Base-by-base conservation (phyloP, 2,329 filamentous ascomycete genomes). In the Aureobasidium sp. region DNA sequence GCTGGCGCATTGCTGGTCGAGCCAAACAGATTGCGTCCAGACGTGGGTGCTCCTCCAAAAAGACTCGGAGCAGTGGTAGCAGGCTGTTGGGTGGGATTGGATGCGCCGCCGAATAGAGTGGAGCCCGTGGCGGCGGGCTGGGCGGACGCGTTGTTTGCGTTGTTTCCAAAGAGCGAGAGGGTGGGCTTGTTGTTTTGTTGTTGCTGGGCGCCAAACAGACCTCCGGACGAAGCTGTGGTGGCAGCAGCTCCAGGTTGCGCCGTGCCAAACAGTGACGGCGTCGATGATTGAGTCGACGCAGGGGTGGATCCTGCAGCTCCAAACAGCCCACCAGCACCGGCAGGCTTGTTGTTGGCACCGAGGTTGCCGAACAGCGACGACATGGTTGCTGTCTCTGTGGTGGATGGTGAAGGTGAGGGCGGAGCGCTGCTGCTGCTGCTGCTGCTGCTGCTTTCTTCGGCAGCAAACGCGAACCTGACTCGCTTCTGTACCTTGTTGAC, bases 181-280 rank as follows among this genome's bases (percentile, higher is more conserved):
- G 23, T 19, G 4, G 46, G 27, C 40, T 50, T 37, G 37, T 27
- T 37, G 13, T 19, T 38, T 6, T 60, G 33, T 23, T 37, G 38
- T 29, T 51, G 45, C n/a, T 25, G 42, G 7, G 19, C 15, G 19
- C 47, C 57, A n/a, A 60, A 60, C n/a, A 46, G 29, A 21, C 57
- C 37, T 51, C 47, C 57, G 45, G 42, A 31, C 5, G 46, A 25
- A 38, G 45, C 31, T 40, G 27, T 35, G 29, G 57, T 29, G 27
- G 6, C 35, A 29, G 27, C 15, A 40, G 55, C 29, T 47, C 43
- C 43, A 46, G 29, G 29, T 19, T 40, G 55, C 33, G 49, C 21
- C 19, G 23, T 27, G 29, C 62, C 63, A 49, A 63, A 62, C 57
- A 61, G 49, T 50, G 57, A 47, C 5, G 57, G 38, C 31, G 61